Base-by-base conservation (phyloP, 2,329 filamentous ascomycete species). In the Drechslerella coelobrocha region DNA sequence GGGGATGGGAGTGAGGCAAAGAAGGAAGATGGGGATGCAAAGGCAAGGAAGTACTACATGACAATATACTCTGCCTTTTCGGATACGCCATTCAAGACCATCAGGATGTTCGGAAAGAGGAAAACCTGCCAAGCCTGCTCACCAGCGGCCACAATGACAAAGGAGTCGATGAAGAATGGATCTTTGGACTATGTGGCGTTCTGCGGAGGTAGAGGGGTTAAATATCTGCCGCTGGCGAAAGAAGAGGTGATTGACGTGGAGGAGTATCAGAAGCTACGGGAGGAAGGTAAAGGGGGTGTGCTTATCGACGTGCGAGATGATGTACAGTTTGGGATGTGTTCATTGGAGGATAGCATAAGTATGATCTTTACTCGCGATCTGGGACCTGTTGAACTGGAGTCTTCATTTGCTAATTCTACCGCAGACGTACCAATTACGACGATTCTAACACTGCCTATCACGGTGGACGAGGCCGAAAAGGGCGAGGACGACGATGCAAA, bases 161-260 rank as follows among this genome's bases (percentile, higher is more conserved):
- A 85, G 6, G 82, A 87, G 9, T 84, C 83, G 6, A 79, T 96
- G 55, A 81, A 78, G 19, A 83, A 83, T 0, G 88, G 89, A 0
- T 87, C 85, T 3, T 81, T 92, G 50, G 91, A 97, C 77, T 97
- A 97, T 77, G 84, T 89, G 0, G 86, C 88, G 56, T 97, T 97
- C 77, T 97, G 93, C 77, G 92, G 92, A 2, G 83, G 86, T 3
- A 59, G 63, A 0, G 78, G 80, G 0, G 73, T 53, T 83, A 86
- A 0, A 80, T 88, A 17, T 79, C 81, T 8, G 72, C 89, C 2
- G 82, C 96, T 0, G 77, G 76, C 4, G 79, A 85, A 0, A 34
- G 82, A 86, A 0, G 89, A 94, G 74, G 84, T 92, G 7, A 83
- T 96, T 31, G 84, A 86, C 0, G 86, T 87, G 0, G 75, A 79